These are phyloP conservation scores for Davidsoniella neocaledoniae DNA, from an alignment of 2,329 filamentous ascomycete species.

Conservation along the genomic window DNA sequence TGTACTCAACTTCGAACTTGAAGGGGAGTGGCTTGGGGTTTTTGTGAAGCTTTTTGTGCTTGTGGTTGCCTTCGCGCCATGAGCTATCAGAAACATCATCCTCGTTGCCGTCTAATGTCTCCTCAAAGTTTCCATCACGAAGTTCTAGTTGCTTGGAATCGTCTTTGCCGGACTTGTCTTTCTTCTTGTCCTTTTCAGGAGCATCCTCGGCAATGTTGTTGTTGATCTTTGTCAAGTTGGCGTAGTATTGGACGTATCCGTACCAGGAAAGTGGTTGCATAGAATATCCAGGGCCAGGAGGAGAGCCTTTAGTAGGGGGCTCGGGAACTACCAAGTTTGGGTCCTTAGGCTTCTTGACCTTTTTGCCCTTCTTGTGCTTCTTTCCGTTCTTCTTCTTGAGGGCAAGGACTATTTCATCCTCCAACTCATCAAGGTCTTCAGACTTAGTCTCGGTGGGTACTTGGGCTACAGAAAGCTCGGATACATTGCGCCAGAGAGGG, in stretches of 20 bases:
- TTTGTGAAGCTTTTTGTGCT: constrained; percentile 35
- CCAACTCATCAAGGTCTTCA: constrained; percentile 14
- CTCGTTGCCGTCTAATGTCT: constrained; percentile 11
- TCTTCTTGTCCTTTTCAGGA: constrained; percentile 17
- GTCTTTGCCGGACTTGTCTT: neutral
- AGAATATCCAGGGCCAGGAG: constrained; percentile 79
- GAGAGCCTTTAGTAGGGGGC: constrained; percentile 52
- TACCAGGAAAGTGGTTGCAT: constrained; percentile 64
- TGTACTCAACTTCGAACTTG: constrained; percentile 68
- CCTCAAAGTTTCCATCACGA: constrained; percentile 15
- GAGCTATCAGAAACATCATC: constrained; percentile 21
- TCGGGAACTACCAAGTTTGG: constrained; percentile 49
- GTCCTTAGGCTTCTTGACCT: constrained; percentile 33
- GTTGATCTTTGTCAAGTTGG: constrained; percentile 84
- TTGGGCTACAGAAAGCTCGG: constrained; percentile 9
- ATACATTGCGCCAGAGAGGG: constrained; percentile 21
- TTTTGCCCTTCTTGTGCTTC: constrained; percentile 28
- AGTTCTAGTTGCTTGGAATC: constrained; percentile 2
- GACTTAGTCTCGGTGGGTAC: constrained; percentile 18
- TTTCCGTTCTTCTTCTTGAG: constrained; percentile 19
- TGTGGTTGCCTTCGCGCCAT: constrained; percentile 50
- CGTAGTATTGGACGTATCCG: constrained; percentile 79
- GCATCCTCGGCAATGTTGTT: constrained; percentile 35
- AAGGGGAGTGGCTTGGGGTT: constrained; percentile 48
- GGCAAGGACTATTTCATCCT: constrained; percentile 16